Evolutionary conservation across 345 rosid genomes (phyloP).

Genomic region (Eutrema yunnanense): DNA sequence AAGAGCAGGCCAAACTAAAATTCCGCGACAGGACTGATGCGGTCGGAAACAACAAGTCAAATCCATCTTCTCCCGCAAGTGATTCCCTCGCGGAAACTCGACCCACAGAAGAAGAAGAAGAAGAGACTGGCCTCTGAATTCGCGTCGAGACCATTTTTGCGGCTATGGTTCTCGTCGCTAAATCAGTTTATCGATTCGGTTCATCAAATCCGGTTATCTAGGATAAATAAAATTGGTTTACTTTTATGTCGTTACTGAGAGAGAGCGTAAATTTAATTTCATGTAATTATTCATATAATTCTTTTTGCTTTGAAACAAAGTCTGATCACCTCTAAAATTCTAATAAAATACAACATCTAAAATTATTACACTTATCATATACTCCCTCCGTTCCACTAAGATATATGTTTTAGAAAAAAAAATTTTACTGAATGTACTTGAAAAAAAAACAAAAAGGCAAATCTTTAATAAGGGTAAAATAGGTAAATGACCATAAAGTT

Average conservation of each 20-base stretch:
- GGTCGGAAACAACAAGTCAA: conserved; percentile 27
- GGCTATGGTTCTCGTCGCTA: neutral
- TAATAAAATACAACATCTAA: too few relatives aligned
- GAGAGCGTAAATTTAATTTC: neutral
- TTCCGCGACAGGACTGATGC: neutral
- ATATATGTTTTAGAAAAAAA: too few relatives aligned
- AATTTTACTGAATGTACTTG: too few relatives aligned
- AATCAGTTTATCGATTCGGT: conserved; percentile 16
- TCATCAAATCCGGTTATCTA: neutral
- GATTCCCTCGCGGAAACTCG: neutral
- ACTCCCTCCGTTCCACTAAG: too few relatives aligned
- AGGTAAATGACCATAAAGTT: too few relatives aligned
- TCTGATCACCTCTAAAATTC: too few relatives aligned
- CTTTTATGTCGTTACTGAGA: neutral
- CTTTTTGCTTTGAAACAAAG: too few relatives aligned
- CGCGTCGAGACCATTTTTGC: neutral
- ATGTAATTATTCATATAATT: too few relatives aligned
- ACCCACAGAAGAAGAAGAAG: neutral
- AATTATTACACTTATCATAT: too few relatives aligned
- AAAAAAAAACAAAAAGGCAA: too few relatives aligned
- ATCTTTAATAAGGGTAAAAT: too few relatives aligned
- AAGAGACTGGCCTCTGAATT: neutral
- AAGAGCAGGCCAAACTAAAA: conserved; percentile 1
- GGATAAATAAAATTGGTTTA: neutral
- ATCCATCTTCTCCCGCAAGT: conserved; percentile 41